These are phyloP conservation scores for Aspergillus thermomutatus DNA, from an alignment of 2,329 filamentous ascomycete genomes.

Conservation along the genomic window DNA sequence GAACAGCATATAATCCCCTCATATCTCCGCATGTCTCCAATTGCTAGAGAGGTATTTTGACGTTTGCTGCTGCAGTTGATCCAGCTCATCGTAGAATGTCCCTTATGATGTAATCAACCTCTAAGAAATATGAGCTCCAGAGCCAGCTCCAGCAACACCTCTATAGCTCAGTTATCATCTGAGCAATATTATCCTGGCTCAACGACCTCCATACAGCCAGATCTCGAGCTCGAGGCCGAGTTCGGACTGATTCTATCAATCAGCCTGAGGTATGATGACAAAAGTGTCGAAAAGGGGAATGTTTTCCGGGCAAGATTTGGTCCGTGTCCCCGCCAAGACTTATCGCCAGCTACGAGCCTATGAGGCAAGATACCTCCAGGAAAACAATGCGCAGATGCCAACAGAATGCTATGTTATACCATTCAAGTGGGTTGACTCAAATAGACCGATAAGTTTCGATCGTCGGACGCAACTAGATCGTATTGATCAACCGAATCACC, in stretches of 20 bases:
- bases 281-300: constrained; percentile 18
- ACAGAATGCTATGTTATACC: neutral
- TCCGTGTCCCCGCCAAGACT: constrained; percentile 1
- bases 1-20: neutral
- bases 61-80: neutral
- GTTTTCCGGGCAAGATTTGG: constrained; percentile 12
- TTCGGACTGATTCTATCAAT: neutral
- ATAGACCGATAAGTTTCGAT: neutral
- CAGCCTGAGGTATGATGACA: constrained; percentile 8
- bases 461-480: neutral
- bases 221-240: neutral
- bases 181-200: neutral
- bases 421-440: neutral
- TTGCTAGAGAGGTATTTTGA: neutral
- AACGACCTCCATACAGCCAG: neutral
- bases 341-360: neutral
- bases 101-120: neutral
- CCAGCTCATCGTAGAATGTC: neutral
- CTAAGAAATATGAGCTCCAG: neutral
- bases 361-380: neutral
- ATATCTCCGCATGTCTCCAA: neutral
- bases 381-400: too few relatives aligned
- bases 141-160: neutral
- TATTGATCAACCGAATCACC: neutral
- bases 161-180: neutral